phyloP scores from a whole-genome alignment of 495 filamentous ascomycete species.

The Platismatia glauca region DNA sequence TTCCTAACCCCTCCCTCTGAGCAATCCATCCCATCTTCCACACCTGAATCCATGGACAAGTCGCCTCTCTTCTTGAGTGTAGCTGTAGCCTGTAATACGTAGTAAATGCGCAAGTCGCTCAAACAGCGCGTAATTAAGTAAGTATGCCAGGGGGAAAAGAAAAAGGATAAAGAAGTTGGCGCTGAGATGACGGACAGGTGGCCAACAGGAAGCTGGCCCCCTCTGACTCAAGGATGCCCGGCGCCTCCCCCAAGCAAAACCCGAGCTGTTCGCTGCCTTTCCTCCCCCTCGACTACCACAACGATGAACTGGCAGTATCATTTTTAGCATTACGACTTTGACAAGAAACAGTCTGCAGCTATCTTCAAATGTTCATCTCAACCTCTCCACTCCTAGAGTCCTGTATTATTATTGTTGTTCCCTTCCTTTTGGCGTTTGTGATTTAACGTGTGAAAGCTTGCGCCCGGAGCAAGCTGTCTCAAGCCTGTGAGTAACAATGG shows the following conservation, averaged over 20 bases:
- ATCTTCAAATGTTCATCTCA: conserved; percentile 13
- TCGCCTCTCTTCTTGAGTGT: neutral
- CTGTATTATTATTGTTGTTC: conserved; percentile 16
- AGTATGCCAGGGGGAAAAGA: too few relatives aligned
- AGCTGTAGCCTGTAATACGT: neutral
- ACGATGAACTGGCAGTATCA: conserved; percentile 12
- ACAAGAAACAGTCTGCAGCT: conserved; percentile 10
- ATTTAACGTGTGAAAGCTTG: conserved; percentile 7
- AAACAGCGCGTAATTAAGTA: neutral
- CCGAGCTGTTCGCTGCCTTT: conserved; percentile 5
- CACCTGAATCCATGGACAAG: neutral
- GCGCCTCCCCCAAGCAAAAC: conserved; percentile 12
- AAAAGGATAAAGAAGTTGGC: conserved; percentile 6
- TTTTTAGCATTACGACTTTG: conserved; percentile 14
- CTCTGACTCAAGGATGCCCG: conserved; percentile 14
- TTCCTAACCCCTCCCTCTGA: neutral
- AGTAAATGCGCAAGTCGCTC: neutral
- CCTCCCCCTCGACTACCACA: conserved; percentile 9
- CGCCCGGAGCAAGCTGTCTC: conserved; percentile 6
- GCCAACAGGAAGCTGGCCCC: conserved; percentile 8
- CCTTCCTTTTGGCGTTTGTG: conserved; percentile 16
- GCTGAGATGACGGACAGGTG: conserved; percentile 15
- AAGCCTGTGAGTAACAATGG: conserved; percentile 24
- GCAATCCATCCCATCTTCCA: neutral
- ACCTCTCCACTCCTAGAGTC: conserved; percentile 16